Percentiles rank a stretch among this genome's conserved stretches.
Conservation (phyloP, 139 green algal species). For the Yamagishiella unicocca region DNA sequence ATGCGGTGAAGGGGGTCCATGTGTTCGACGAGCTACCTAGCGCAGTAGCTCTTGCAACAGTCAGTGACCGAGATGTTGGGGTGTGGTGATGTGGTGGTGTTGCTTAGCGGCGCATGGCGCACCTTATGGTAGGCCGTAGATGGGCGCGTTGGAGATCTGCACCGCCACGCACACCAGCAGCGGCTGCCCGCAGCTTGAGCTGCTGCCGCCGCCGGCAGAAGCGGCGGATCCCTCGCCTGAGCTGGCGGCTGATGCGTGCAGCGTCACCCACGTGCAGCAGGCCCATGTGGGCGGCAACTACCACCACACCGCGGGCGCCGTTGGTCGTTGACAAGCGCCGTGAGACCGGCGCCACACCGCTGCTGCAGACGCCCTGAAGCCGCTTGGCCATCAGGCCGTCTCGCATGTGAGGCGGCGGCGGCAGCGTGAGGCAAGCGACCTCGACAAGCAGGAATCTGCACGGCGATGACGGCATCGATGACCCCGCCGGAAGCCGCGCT, state of each 20-base stretch:
- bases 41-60: too few species aligned
- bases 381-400: conserved; percentile 17
- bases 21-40: neutral
- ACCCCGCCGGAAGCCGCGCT: neutral
- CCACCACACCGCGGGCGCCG: neutral
- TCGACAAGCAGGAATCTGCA: neutral
- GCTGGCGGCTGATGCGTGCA: neutral
- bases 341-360: neutral
- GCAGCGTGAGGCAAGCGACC: conserved; percentile 24
- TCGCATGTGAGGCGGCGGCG: neutral
- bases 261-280: conserved; percentile 27
- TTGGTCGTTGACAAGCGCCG: neutral
- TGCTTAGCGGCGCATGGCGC: neutral
- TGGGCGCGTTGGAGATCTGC: neutral
- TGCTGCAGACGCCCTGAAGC: conserved; percentile 10
- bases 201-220: neutral
- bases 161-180: conserved; percentile 26
- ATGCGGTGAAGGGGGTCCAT: too few species aligned
- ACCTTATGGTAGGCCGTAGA: conserved; percentile 11
- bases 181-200: neutral
- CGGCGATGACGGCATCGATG: neutral
- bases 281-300: conserved; percentile 4
- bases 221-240: neutral
- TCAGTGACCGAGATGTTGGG: too few species aligned
- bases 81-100: too few species aligned